A percentile compares a stretch with the other conserved stretches of the same genome.
Evolutionary conservation across 345 rosid genomes (phyloP).

Genomic region (Gossypium ekmanianum): DNA sequence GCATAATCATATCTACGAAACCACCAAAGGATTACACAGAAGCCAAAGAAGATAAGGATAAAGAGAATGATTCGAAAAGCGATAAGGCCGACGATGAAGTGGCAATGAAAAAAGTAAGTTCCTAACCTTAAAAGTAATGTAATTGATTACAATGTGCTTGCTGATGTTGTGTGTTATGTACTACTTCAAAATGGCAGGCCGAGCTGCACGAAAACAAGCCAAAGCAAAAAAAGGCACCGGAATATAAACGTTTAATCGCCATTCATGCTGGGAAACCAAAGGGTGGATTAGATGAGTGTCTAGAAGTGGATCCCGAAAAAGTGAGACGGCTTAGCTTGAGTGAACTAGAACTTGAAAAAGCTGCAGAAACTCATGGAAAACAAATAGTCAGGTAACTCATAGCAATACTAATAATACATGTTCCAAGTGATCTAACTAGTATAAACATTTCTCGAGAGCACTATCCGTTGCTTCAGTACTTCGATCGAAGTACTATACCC

Average conservation of each 20-base stretch:
- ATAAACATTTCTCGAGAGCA: background rate
- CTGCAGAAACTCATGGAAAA: slow-evolving; percentile 43
- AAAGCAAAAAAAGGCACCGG: slow-evolving; percentile 18
- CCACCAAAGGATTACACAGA: slow-evolving; percentile 87
- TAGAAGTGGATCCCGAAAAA: slow-evolving; percentile 48
- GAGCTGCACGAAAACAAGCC: background rate
- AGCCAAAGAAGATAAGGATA: slow-evolving; percentile 40
- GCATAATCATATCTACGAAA: slow-evolving; percentile 83
- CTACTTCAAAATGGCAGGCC: background rate
- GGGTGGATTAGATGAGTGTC: slow-evolving; percentile 49
- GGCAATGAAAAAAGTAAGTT: slow-evolving; percentile 64
- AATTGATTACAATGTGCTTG: slow-evolving; percentile 39
- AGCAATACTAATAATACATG: background rate
- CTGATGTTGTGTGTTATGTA: background rate
- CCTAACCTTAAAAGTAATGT: slow-evolving; percentile 29
- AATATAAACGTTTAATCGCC: slow-evolving; percentile 45
- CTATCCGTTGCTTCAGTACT: background rate
- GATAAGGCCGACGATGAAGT: slow-evolving; percentile 43
- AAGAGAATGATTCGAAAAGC: slow-evolving; percentile 35
- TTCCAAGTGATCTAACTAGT: background rate
- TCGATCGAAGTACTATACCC: background rate
- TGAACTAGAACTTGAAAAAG: slow-evolving; percentile 54
- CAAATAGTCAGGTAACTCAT: slow-evolving; percentile 46
- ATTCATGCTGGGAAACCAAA: slow-evolving; percentile 60
- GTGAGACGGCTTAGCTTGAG: slow-evolving; percentile 67